Conservation (phyloP, 352 stramenopile genomes). For the Phytophthora melonis region DNA sequence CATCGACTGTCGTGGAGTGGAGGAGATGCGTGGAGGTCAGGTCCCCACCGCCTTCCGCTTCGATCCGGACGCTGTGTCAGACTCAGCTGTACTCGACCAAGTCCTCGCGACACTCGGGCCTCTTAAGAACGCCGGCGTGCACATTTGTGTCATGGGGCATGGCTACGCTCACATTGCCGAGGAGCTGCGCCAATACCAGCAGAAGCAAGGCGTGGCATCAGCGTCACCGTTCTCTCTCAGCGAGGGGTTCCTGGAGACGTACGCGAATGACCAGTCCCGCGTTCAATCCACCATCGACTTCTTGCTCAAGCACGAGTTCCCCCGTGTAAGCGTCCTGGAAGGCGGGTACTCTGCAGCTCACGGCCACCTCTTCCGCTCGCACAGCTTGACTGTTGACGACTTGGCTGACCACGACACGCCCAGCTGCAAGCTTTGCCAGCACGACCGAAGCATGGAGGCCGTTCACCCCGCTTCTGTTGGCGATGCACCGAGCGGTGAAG, state of each 20-base stretch:
- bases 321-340: conserved; percentile 79
- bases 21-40: conserved; percentile 56
- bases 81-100: conserved; percentile 63
- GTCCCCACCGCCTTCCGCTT: conserved; percentile 85
- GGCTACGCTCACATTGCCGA: conserved; percentile 75
- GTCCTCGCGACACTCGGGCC: conserved; percentile 73
- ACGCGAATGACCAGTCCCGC: conserved; percentile 71
- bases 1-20: conserved; percentile 69
- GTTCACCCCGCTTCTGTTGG: background rate
- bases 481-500: background rate
- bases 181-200: conserved; percentile 58
- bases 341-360: conserved; percentile 78
- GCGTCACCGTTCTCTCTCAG: conserved; percentile 60
- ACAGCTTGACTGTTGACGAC: conserved; percentile 68
- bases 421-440: conserved; percentile 73
- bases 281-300: conserved; percentile 78
- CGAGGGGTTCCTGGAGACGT: conserved; percentile 69
- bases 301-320: conserved; percentile 77
- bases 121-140: conserved; percentile 65
- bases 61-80: conserved; percentile 69
- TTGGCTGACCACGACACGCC: conserved; percentile 78
- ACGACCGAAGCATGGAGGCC: conserved; percentile 43
- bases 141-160: conserved; percentile 86
- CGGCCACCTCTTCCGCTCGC: conserved; percentile 55
- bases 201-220: conserved; percentile 27